Base-by-base conservation (phyloP, 2,329 filamentous ascomycete species). In the Venturia asperata region DNA sequence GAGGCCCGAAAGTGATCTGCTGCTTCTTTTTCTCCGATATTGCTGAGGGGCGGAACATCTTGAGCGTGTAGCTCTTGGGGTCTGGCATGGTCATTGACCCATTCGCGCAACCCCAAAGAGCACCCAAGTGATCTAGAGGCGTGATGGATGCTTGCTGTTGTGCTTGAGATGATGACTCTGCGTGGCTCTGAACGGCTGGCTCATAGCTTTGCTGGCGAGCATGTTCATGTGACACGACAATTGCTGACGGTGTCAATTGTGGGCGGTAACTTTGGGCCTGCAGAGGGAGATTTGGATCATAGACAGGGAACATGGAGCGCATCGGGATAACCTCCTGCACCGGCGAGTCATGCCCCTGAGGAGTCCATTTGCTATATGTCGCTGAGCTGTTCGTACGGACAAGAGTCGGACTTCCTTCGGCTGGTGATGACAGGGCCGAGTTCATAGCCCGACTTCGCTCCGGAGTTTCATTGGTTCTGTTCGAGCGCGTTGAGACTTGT, bases 271-370 rank as follows among this genome's bases (percentile, higher is more conserved):
- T 76, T 71, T 92, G 89, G 66, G 85, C 83, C 65, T 85, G 80
- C 3, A 91, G 81, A 5, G 88, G 80, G 30, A 90, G 72, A 1
- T 82, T 82, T 3, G 85, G 87, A 70, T 92, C 86, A 72, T 91
- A 92, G 39, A 83, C 81, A 9, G 89, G 89, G 70, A 92, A 92
- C 70, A 92, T 91, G 30, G 89, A 92, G 41, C 84, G 82, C 70
- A 89, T 81, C 0, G 82, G 77, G 6, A 77, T 5, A 13, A 21
- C 49, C 13, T 45, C 52, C 24, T 56, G 30, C 5, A 43, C 42
- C 7, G 64, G 24, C 6, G 13, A 37, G 11, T 43, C 55, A n/a
- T 47, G 45, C 19, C 52, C 42, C 19, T 47, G 62, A 34, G 52
- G 58, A 21, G 52, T 43, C 55, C 37, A 61, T 62, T 21, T 30